These are phyloP conservation scores for Amesomyces nigricolor DNA, from an alignment of 2,329 filamentous ascomycete species.

Conservation along the genomic window DNA sequence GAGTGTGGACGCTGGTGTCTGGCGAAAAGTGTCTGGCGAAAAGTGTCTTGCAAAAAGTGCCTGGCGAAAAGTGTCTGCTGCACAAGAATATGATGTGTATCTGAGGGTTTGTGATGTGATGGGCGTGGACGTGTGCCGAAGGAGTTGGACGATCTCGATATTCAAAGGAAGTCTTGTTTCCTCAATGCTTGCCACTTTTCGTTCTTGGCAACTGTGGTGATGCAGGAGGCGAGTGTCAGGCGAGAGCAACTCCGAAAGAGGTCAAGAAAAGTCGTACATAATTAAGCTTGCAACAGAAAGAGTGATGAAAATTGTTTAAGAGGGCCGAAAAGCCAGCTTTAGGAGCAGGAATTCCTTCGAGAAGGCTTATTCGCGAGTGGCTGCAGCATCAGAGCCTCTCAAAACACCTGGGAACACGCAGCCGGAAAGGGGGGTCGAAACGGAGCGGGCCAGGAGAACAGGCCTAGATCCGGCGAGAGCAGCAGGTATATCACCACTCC, in stretches of 20 bases:
- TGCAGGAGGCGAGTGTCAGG: not conserved
- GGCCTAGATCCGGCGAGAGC: slow-evolving; percentile 16
- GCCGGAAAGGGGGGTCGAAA: slow-evolving; percentile 20
- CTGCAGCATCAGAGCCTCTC: slow-evolving; percentile 22
- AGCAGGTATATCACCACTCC: slow-evolving; percentile 19
- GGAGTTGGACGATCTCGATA: not conserved
- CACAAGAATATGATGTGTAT: not conserved
- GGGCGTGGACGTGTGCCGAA: not conserved
- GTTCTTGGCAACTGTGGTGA: not conserved
- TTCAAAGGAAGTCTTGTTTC: not conserved
- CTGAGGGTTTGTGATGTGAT: not conserved
- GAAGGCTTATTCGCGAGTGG: slow-evolving; percentile 7
- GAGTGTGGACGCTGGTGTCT: not conserved
- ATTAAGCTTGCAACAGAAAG: not conserved
- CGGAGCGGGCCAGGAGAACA: slow-evolving; percentile 16
- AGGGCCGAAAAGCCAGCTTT: not conserved
- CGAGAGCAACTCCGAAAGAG: not conserved
- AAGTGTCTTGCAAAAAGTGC: too few species aligned
- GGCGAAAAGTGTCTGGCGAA: too few species aligned
- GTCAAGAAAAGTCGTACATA: not conserved
- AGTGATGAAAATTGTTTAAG: not conserved
- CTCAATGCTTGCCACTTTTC: not conserved
- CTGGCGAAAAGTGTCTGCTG: too few species aligned
- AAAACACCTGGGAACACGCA: slow-evolving; percentile 19
- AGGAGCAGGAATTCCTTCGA: slow-evolving; percentile 10